phyloP scores from a whole-genome alignment of 2,329 filamentous ascomycete genomes.

The Cordyceps militaris region DNA sequence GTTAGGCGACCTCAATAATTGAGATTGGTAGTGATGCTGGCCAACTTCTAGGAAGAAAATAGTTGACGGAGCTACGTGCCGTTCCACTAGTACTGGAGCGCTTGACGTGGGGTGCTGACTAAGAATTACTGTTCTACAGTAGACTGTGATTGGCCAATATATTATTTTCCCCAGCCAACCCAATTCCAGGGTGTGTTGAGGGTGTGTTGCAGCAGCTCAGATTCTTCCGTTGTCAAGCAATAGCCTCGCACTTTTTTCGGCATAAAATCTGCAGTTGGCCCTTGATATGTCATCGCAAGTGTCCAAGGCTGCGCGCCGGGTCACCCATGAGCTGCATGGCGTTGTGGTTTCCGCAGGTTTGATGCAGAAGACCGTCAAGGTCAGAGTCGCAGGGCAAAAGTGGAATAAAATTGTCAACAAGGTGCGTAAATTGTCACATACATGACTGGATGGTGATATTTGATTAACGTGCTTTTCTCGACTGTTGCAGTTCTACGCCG shows the following conservation, averaged over 20 bases:
- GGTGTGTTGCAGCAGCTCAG: neutral
- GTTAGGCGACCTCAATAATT: neutral
- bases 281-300: slow-evolving; percentile 33
- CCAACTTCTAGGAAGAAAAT: neutral
- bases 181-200: neutral
- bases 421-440: slow-evolving; percentile 35
- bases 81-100: neutral
- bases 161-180: neutral
- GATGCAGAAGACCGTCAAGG: slow-evolving; percentile 74
- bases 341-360: slow-evolving; percentile 72
- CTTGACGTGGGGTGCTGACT: neutral
- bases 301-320: slow-evolving; percentile 35
- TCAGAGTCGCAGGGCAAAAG: slow-evolving; percentile 61
- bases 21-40: neutral
- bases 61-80: neutral
- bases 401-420: slow-evolving; percentile 71
- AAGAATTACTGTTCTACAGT: neutral
- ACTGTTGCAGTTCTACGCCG: slow-evolving; percentile 45
- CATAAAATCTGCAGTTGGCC: neutral
- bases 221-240: neutral
- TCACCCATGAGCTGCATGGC: slow-evolving; percentile 50
- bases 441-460: neutral
- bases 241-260: neutral
- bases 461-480: neutral
- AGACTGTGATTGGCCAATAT: neutral